Conservation (phyloP, 2,329 filamentous ascomycete species). For the Neonectria punicea region DNA sequence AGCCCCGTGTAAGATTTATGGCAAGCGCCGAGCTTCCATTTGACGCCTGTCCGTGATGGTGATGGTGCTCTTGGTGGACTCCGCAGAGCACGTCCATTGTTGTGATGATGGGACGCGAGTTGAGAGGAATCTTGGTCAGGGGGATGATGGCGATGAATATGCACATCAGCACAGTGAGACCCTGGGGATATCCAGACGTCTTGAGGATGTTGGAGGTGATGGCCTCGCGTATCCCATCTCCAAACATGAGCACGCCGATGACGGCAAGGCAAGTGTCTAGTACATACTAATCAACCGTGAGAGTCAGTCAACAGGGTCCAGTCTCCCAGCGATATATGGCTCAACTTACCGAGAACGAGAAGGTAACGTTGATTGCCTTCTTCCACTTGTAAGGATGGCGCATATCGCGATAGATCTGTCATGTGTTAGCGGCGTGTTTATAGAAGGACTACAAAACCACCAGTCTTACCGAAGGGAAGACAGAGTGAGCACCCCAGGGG, state of each 20-base stretch:
- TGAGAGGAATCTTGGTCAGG: slow-evolving; percentile 93
- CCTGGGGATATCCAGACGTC: slow-evolving; percentile 77
- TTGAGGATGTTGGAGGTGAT: slow-evolving; percentile 90
- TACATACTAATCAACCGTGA: slow-evolving; percentile 65
- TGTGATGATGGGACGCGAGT: slow-evolving; percentile 86
- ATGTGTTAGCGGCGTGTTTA: slow-evolving; percentile 8
- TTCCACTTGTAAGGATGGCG: slow-evolving; percentile 83
- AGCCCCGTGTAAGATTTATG: slow-evolving; percentile 59
- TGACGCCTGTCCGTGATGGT: slow-evolving; percentile 44
- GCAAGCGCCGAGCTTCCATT: slow-evolving; percentile 55
- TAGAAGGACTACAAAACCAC: neutral
- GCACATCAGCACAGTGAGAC: slow-evolving; percentile 81
- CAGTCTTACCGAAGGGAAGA: slow-evolving; percentile 78
- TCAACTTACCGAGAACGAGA: slow-evolving; percentile 78
- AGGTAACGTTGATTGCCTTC: slow-evolving; percentile 80
- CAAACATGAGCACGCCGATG: slow-evolving; percentile 93
- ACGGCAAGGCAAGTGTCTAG: slow-evolving; percentile 86
- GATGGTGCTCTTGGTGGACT: slow-evolving; percentile 64
- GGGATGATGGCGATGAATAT: slow-evolving; percentile 92
- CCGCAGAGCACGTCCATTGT: slow-evolving; percentile 85
- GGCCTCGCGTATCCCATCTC: slow-evolving; percentile 85
- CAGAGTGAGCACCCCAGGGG: slow-evolving; percentile 70
- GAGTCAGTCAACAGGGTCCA: slow-evolving; percentile 14
- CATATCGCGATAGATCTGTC: slow-evolving; percentile 70
- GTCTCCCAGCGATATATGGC: neutral